Conservation (phyloP, 1,139 yeast species). For the Saccharomycopsis hybrid region DNA sequence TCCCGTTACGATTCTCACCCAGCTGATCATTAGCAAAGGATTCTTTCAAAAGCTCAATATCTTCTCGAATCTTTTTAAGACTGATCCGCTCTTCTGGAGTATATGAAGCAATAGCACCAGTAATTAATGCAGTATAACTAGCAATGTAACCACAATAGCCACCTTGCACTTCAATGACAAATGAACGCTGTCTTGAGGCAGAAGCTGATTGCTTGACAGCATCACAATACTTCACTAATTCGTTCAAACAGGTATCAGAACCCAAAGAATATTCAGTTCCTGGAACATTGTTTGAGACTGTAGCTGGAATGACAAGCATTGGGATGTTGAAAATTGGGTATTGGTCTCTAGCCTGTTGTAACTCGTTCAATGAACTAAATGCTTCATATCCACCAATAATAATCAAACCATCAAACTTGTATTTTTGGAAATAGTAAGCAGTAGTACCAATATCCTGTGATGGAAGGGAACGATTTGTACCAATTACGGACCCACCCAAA, state of each 20-base stretch:
- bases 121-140: constrained; percentile 56
- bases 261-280: constrained; percentile 80
- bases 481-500: constrained; percentile 75
- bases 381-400: constrained; percentile 82
- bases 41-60: constrained; percentile 49
- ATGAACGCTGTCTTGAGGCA: constrained; percentile 70
- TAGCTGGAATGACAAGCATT: constrained; percentile 74
- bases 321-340: constrained; percentile 74
- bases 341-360: constrained; percentile 52
- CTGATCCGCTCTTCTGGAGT: constrained; percentile 67
- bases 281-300: constrained; percentile 78
- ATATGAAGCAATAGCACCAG: constrained; percentile 72
- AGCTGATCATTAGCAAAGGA: constrained; percentile 54
- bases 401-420: constrained; percentile 65
- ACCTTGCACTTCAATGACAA: constrained; percentile 82
- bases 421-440: constrained; percentile 71
- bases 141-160: constrained; percentile 81
- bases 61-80: constrained; percentile 53
- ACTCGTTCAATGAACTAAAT: constrained; percentile 59
- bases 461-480: constrained; percentile 72
- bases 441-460: constrained; percentile 64
- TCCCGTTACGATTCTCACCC: constrained; percentile 75
- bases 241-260: constrained; percentile 70
- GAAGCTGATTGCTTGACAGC: constrained; percentile 75
- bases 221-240: constrained; percentile 71